Conservation (phyloP, 2,329 filamentous ascomycete genomes). For the Aspergillus sp. region DNA sequence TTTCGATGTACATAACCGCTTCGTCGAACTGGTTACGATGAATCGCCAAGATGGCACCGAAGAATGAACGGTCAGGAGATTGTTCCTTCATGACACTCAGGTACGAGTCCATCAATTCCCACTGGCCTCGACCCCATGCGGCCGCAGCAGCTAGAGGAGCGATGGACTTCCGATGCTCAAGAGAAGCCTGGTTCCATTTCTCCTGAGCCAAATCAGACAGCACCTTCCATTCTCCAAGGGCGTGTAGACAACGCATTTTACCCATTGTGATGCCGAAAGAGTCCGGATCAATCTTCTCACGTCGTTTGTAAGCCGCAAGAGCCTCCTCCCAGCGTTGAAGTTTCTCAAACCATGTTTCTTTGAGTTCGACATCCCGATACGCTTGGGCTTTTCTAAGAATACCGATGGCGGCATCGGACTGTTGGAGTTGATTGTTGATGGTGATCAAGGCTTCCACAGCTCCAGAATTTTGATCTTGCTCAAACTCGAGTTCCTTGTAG, state of each 20-base stretch:
- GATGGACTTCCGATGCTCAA: slow-evolving; percentile 85
- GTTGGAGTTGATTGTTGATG: slow-evolving; percentile 98
- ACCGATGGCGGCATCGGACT: slow-evolving; percentile 96
- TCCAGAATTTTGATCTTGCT: slow-evolving; percentile 93
- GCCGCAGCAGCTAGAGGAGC: slow-evolving; percentile 92
- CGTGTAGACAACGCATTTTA: slow-evolving; percentile 98
- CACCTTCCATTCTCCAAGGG: slow-evolving; percentile 94
- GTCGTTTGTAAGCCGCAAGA: slow-evolving; percentile 83
- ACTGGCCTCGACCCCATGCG: slow-evolving; percentile 94
- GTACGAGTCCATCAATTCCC: slow-evolving; percentile 98
- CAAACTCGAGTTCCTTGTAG: slow-evolving; percentile 98
- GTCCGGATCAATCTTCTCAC: slow-evolving; percentile 71
- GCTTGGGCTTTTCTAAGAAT: slow-evolving; percentile 94
- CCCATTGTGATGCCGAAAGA: slow-evolving; percentile 98
- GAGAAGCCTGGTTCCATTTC: slow-evolving; percentile 86
- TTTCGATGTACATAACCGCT: slow-evolving; percentile 83
- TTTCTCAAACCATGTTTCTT: slow-evolving; percentile 99
- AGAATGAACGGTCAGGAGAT: slow-evolving; percentile 94
- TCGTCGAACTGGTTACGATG: slow-evolving; percentile 96
- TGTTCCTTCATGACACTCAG: slow-evolving; percentile 90
- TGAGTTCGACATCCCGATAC: slow-evolving; percentile 92
- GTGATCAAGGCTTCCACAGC: slow-evolving; percentile 97
- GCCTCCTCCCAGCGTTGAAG: slow-evolving; percentile 98
- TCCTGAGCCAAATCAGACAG: slow-evolving; percentile 85
- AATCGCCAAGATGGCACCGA: slow-evolving; percentile 90